These are phyloP conservation scores for Cucumis hystrix DNA, from an alignment of 306 rosid species.

Conservation along the genomic window DNA sequence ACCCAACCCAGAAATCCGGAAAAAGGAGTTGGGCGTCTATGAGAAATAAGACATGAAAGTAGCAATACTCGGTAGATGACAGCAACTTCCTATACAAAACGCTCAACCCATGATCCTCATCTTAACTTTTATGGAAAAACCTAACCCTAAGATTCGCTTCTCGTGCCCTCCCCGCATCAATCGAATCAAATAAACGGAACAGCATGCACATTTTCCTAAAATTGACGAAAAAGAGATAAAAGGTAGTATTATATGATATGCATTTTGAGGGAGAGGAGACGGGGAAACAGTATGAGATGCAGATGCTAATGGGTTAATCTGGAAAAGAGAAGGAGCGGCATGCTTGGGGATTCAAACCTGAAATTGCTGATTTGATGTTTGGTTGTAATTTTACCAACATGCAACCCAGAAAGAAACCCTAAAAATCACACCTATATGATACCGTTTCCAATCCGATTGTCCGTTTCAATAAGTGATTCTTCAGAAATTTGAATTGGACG, in stretches of 20 bases:
- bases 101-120: neutral
- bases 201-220: neutral
- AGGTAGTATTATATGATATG: neutral
- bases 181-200: neutral
- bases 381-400: neutral
- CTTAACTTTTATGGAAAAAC: neutral
- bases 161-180: neutral
- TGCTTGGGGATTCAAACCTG: neutral
- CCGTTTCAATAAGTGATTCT: neutral
- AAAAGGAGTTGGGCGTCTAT: neutral
- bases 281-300: neutral
- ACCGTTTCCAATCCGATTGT: neutral
- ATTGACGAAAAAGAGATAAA: neutral
- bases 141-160: constrained; percentile 1
- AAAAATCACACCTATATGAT: neutral
- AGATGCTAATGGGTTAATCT: neutral
- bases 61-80: neutral
- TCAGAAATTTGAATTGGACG: neutral
- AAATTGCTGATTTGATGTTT: neutral
- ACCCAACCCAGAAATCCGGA: neutral
- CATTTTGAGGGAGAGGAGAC: neutral
- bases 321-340: neutral
- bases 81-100: neutral
- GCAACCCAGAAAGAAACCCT: constrained; percentile 1
- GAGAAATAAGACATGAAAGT: neutral